phyloP scores from a whole-genome alignment of 2,329 filamentous ascomycete genomes.

The Exophiala sp. region DNA sequence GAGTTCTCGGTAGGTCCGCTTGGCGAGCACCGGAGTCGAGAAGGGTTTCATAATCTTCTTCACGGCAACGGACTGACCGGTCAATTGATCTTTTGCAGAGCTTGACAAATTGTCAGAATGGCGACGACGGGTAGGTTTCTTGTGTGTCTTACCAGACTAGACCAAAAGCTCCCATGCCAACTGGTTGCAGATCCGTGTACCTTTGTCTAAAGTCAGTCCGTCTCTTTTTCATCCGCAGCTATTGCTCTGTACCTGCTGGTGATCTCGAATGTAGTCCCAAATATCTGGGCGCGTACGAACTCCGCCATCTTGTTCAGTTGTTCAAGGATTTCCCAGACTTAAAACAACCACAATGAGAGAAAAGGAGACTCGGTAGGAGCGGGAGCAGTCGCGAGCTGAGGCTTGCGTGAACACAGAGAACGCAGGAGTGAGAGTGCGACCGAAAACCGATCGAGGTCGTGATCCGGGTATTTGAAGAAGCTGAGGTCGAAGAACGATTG shows the following conservation, averaged over 20 bases:
- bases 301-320: slow-evolving; percentile 74
- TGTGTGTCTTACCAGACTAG: slow-evolving; percentile 73
- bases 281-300: slow-evolving; percentile 98
- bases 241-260: slow-evolving; percentile 73
- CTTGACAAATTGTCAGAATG: slow-evolving; percentile 46
- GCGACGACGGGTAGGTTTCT: too few relatives aligned
- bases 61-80: slow-evolving; percentile 91
- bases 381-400: not conserved
- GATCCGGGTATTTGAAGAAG: not conserved
- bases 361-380: not conserved
- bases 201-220: slow-evolving; percentile 47
- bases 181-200: slow-evolving; percentile 96
- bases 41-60: slow-evolving; percentile 99
- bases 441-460: not conserved
- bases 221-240: slow-evolving; percentile 9
- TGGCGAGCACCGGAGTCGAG: slow-evolving; percentile 96
- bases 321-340: not conserved
- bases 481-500: not conserved
- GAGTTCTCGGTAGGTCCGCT: slow-evolving; percentile 94
- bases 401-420: too few relatives aligned
- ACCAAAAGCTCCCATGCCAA: slow-evolving; percentile 98
- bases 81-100: slow-evolving; percentile 96
- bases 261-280: slow-evolving; percentile 99
- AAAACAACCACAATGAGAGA: not conserved
- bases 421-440: not conserved